Evolutionary conservation across 441 rosid genomes (phyloP).

Genomic region (Isatis lusitanica): DNA sequence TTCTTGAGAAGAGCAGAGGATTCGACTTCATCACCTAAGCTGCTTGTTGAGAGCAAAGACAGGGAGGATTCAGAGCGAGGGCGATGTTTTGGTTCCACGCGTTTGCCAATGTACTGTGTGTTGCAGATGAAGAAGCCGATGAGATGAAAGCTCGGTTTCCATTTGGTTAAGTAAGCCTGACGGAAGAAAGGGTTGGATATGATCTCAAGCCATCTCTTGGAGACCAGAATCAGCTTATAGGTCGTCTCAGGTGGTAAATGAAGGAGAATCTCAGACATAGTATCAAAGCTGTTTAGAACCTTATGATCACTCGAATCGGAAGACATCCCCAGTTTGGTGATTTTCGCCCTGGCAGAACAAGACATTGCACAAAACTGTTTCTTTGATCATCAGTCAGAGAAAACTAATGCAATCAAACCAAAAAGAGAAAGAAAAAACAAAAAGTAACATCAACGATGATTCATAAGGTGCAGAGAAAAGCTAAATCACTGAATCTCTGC

Average conservation of each 20-base stretch:
- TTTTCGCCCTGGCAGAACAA: conserved; percentile 24
- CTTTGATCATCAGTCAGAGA: conserved; percentile 17
- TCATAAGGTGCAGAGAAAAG: neutral
- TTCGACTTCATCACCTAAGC: conserved; percentile 55
- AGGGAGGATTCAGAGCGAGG: conserved; percentile 55
- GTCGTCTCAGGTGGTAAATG: conserved; percentile 50
- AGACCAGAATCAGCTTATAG: conserved; percentile 42
- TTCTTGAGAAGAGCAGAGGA: conserved; percentile 44
- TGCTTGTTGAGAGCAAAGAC: conserved; percentile 50
- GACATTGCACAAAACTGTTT: conserved; percentile 24
- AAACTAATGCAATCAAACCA: neutral
- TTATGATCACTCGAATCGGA: conserved; percentile 25
- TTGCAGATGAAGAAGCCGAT: conserved; percentile 55
- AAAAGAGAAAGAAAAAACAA: neutral
- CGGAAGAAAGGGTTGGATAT: conserved; percentile 51
- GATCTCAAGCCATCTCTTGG: conserved; percentile 59
- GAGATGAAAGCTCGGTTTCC: conserved; percentile 47
- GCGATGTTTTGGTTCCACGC: conserved; percentile 38
- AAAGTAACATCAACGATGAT: neutral
- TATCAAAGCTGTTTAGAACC: conserved; percentile 50
- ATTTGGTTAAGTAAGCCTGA: conserved; percentile 40
- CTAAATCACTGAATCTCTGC: neutral
- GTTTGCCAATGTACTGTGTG: conserved; percentile 49
- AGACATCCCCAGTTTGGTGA: conserved; percentile 14
- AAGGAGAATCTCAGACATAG: conserved; percentile 48